Conservation (phyloP, 2,329 filamentous ascomycete species). For the Shiraia bambusicola region DNA sequence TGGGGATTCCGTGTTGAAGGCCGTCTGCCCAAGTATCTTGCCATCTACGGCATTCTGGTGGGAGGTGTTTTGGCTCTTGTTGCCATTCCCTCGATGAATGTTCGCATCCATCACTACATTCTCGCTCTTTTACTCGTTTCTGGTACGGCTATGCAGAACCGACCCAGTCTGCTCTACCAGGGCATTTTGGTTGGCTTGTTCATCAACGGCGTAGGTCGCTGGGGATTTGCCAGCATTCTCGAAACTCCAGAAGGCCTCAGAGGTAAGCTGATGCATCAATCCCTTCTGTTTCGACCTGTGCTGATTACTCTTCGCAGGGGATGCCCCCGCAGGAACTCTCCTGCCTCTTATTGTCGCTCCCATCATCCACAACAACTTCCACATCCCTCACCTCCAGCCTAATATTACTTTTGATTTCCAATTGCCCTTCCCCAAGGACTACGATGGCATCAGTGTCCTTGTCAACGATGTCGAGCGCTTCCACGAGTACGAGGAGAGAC, state of each 20-base stretch:
- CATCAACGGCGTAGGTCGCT: constrained; percentile 88
- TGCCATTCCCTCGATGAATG: constrained; percentile 70
- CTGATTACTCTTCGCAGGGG: constrained; percentile 18
- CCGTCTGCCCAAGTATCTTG: constrained; percentile 73
- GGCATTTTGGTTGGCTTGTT: constrained; percentile 88
- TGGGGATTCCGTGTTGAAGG: constrained; percentile 87
- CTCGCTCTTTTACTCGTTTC: constrained; percentile 82
- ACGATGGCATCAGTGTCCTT: constrained; percentile 75
- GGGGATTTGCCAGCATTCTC: constrained; percentile 88
- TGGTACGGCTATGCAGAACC: constrained; percentile 84
- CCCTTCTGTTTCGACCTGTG: too few species aligned
- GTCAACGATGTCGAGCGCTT: constrained; percentile 86
- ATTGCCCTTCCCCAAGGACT: constrained; percentile 51
- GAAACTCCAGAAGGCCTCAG: constrained; percentile 76
- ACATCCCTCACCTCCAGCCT: constrained; percentile 44
- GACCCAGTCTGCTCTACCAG: constrained; percentile 82
- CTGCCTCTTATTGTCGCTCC: constrained; percentile 54
- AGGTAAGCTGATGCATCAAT: constrained; percentile 30
- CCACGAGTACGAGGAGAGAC: constrained; percentile 62
- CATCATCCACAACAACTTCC: constrained; percentile 49
- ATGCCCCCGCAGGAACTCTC: constrained; percentile 56
- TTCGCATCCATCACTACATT: constrained; percentile 95
- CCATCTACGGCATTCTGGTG: constrained; percentile 71
- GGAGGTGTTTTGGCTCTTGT: constrained; percentile 71
- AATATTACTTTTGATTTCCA: constrained; percentile 66